phyloP scores from a whole-genome alignment of 768 basidiomycete genomes.

The Ramaria sp. region DNA sequence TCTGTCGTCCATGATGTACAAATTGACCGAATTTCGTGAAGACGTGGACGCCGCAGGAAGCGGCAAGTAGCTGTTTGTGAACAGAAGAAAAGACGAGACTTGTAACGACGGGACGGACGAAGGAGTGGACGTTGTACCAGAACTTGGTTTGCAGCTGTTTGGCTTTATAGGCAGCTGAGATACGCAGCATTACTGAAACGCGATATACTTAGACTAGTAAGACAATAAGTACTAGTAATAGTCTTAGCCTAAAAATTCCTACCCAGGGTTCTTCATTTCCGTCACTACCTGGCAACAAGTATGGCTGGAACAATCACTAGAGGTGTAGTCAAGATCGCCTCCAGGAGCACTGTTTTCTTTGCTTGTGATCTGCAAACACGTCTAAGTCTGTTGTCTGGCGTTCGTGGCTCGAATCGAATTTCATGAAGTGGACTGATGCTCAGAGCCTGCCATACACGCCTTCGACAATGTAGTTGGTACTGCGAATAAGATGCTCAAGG shows the following conservation, averaged over 20 bases:
- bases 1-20: conserved; percentile 28
- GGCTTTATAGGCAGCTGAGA: background rate
- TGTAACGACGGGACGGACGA: conserved; percentile 16
- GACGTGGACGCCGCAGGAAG: conserved; percentile 12
- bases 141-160: background rate
- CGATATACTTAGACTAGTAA: background rate
- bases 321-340: conserved; percentile 27
- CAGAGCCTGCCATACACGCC: conserved; percentile 47
- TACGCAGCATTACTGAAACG: background rate
- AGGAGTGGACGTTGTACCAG: background rate
- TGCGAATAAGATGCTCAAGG: conserved; percentile 63
- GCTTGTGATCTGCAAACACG: conserved; percentile 77
- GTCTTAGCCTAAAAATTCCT: background rate
- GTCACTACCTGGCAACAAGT: conserved; percentile 1
- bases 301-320: background rate
- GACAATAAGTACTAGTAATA: too few relatives aligned
- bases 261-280: background rate
- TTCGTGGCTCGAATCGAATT: background rate
- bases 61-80: background rate
- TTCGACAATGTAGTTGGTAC: conserved; percentile 64
- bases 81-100: conserved; percentile 27
- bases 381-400: conserved; percentile 40
- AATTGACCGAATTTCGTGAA: conserved; percentile 14
- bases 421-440: background rate
- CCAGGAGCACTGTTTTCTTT: conserved; percentile 45